Evolutionary conservation across 106 monocot genomes (phyloP), one percentile per base, ranked within the genome.

Genomic region (Cymbidium sinense): DNA sequence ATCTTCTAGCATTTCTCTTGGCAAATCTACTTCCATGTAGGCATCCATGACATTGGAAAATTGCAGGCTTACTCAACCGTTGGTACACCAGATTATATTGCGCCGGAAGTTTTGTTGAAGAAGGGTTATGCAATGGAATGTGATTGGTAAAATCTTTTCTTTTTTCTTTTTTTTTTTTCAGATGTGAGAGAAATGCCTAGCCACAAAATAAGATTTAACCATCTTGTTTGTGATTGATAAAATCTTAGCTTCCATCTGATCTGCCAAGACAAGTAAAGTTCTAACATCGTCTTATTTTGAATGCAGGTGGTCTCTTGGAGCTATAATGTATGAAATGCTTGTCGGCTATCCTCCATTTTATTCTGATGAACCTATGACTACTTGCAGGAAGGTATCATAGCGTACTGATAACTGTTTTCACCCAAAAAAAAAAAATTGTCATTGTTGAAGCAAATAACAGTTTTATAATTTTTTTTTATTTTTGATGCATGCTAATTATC

Each of bases 341-440:
- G 93, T 95, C 47, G 95, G 95, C 65, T 95, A 95, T 93, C 95
- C 95, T 64, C 93, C 95, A 70, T 95, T 95, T 87, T 95, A 95
- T 87, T 95, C 95, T 47, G 95, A 95, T 76, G 95, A 95, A 83
- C 95, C 95, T 75, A 95, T 95, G 95, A 78, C 93, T 69, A 95
- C 93, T 39, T 95, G 93, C 65, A 85, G 93, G 83, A 95, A 95
- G 93, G 93, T 95, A 84, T 76, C 39, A 31, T n/a, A 30, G 51
- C 28, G 31, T 69, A 18, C 15, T 69, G 31, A 33, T 69, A 34
- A 11, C 29, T 13, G 47, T 34, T 69, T 69, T 69, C 33, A 69
- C 69, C 69, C n/a, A n/a, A n/a, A n/a, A 69, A 34, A 2, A 33
- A 18, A 69, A 13, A 19, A 15, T 17, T 69, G n/a, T 29, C 69